A percentile compares a stretch with the other conserved stretches of the same genome.
Evolutionary conservation across 2,329 filamentous ascomycete genomes (phyloP).

Genomic region (Hymenoscyphus fructigenus): DNA sequence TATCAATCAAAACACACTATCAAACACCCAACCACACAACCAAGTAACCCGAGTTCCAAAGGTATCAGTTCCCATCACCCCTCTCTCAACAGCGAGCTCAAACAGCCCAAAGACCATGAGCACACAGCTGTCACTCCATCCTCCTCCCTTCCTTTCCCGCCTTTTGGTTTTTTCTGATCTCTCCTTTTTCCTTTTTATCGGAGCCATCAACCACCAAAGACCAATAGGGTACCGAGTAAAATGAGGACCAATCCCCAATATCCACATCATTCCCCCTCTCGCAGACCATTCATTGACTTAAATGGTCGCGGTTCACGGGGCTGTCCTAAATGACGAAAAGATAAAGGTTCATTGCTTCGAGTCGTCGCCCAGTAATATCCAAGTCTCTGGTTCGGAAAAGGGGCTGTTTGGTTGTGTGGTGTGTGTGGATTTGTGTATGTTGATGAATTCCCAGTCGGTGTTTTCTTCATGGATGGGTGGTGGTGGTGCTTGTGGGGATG

Average conservation of each 20-base stretch:
- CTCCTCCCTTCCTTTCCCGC: slow-evolving; percentile 10
- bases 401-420: slow-evolving; percentile 16
- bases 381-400: slow-evolving; percentile 29
- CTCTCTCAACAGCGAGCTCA: slow-evolving; percentile 27
- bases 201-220: slow-evolving; percentile 21
- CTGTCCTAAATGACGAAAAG: slow-evolving; percentile 23
- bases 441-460: slow-evolving; percentile 31
- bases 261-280: slow-evolving; percentile 29
- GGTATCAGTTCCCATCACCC: slow-evolving; percentile 2
- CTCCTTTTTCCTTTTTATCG: slow-evolving; percentile 13
- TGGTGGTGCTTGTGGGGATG: not conserved
- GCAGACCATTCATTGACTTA: too few relatives aligned
- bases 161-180: slow-evolving; percentile 18
- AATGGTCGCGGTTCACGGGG: slow-evolving; percentile 27
- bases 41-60: not conserved
- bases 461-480: not conserved
- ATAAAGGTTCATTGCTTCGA: slow-evolving; percentile 30
- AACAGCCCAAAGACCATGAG: slow-evolving; percentile 21
- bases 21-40: not conserved
- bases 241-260: slow-evolving; percentile 29
- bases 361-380: slow-evolving; percentile 34
- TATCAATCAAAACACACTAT: not conserved
- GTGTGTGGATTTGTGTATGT: slow-evolving; percentile 12
- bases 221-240: slow-evolving; percentile 3
- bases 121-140: slow-evolving; percentile 20